Percentiles rank a stretch among this genome's conserved stretches.
These are phyloP conservation scores for Pleurotus djamor DNA, from an alignment of 768 basidiomycete genomes.

Conservation along the genomic window DNA sequence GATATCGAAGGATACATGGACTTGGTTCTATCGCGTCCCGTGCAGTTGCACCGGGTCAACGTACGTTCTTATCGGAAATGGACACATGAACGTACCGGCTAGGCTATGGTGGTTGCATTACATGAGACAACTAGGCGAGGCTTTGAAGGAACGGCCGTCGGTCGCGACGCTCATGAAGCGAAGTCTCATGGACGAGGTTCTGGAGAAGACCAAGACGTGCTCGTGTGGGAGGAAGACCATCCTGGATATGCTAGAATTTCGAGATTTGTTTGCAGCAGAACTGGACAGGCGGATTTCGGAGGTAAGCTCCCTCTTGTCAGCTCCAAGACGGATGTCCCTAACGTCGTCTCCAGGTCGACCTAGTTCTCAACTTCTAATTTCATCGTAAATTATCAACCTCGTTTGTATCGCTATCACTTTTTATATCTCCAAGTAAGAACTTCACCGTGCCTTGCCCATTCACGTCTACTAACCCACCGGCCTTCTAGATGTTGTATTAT, in stretches of 20 bases:
- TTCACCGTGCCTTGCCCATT: no score
- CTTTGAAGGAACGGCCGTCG: slow-evolving; percentile 14
- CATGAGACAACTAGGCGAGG: slow-evolving; percentile 12
- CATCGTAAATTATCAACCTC: background rate
- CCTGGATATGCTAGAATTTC: slow-evolving; percentile 15
- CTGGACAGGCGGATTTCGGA: slow-evolving; percentile 13
- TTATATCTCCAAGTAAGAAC: no score
- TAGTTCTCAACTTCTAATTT: background rate
- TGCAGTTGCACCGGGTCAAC: slow-evolving; percentile 10
- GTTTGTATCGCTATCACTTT: no score
- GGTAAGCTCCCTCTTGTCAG: slow-evolving; percentile 8
- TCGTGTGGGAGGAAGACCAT: slow-evolving; percentile 14
- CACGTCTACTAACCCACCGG: no score
- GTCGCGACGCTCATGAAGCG: slow-evolving; percentile 12
- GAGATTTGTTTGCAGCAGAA: slow-evolving; percentile 13
- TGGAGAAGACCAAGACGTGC: slow-evolving; percentile 15
- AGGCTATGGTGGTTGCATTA: slow-evolving; percentile 19
- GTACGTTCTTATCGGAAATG: slow-evolving; percentile 6
- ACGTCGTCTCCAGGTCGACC: background rate
- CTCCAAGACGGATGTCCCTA: background rate
- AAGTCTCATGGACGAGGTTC: slow-evolving; percentile 12
- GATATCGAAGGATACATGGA: slow-evolving; percentile 12
- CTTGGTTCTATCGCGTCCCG: slow-evolving; percentile 14
- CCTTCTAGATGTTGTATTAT: no score
- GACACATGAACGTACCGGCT: slow-evolving; percentile 12